These are phyloP conservation scores for Copromyces sp. DNA, from an alignment of 495 filamentous ascomycete genomes.

Conservation along the genomic window DNA sequence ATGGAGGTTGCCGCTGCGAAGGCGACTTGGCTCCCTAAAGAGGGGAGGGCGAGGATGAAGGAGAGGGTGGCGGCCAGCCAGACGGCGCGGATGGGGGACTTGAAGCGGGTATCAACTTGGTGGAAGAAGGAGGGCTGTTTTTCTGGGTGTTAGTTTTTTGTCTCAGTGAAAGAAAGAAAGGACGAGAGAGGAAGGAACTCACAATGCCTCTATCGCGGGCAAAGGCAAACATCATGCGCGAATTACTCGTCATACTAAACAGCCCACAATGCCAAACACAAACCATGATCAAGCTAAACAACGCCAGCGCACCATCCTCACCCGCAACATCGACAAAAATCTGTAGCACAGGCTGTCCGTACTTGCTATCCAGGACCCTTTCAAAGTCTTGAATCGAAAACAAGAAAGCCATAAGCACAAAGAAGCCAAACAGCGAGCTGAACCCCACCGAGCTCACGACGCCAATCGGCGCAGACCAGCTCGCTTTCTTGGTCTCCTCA, in stretches of 20 bases:
- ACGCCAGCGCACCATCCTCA: slow-evolving; percentile 41
- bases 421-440: slow-evolving; percentile 52
- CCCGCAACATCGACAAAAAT: slow-evolving; percentile 50
- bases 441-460: slow-evolving; percentile 49
- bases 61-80: slow-evolving; percentile 51
- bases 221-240: slow-evolving; percentile 57
- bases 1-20: slow-evolving; percentile 55
- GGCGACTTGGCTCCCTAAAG: slow-evolving; percentile 49
- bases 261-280: slow-evolving; percentile 53
- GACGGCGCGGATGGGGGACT: slow-evolving; percentile 45
- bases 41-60: slow-evolving; percentile 51
- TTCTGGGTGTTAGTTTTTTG: background rate
- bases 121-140: slow-evolving; percentile 39
- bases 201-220: slow-evolving; percentile 43
- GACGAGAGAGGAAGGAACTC: slow-evolving; percentile 17
- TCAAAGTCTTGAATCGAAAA: slow-evolving; percentile 52
- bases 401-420: slow-evolving; percentile 46
- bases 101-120: slow-evolving; percentile 44
- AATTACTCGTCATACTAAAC: slow-evolving; percentile 49
- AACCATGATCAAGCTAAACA: slow-evolving; percentile 49
- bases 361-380: slow-evolving; percentile 26
- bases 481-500: slow-evolving; percentile 51
- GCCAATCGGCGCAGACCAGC: slow-evolving; percentile 50
- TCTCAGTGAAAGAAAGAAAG: too few species aligned
- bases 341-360: slow-evolving; percentile 46